These are phyloP conservation scores for Lipomyces yamadae DNA, from an alignment of 805 yeast species.

Conservation along the genomic window DNA sequence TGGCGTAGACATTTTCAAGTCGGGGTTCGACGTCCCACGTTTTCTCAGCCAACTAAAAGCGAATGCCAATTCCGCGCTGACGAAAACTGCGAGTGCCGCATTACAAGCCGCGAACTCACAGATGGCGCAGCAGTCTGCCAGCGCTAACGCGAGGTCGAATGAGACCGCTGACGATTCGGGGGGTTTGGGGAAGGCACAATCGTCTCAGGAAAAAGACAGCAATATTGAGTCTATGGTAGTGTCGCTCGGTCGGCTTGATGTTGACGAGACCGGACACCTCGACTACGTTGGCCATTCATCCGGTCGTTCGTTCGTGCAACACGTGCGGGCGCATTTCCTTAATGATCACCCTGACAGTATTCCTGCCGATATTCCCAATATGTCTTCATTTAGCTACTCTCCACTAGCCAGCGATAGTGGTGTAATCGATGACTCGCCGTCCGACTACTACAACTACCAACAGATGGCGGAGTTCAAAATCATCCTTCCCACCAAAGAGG, in stretches of 20 bases:
- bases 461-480: constrained; percentile 57
- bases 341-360: constrained; percentile 36
- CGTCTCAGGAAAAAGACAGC: constrained; percentile 28
- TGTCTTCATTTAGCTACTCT: constrained; percentile 8
- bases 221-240: constrained; percentile 41
- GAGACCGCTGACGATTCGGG: constrained; percentile 1
- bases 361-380: constrained; percentile 30
- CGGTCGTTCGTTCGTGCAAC: constrained; percentile 38
- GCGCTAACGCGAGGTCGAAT: neutral
- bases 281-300: constrained; percentile 40
- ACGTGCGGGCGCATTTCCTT: constrained; percentile 36
- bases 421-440: constrained; percentile 23
- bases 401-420: constrained; percentile 2
- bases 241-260: constrained; percentile 39
- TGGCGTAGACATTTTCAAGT: constrained; percentile 47
- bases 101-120: constrained; percentile 17
- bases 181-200: constrained; percentile 2
- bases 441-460: constrained; percentile 18
- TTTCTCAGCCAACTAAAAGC: constrained; percentile 37
- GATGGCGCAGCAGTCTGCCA: neutral
- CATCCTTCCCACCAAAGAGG: constrained; percentile 74
- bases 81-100: constrained; percentile 22
- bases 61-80: constrained; percentile 5
- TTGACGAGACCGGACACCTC: constrained; percentile 40
- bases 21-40: constrained; percentile 43